Base-by-base conservation (phyloP, 306 rosid species). In the Urtica urens region DNA sequence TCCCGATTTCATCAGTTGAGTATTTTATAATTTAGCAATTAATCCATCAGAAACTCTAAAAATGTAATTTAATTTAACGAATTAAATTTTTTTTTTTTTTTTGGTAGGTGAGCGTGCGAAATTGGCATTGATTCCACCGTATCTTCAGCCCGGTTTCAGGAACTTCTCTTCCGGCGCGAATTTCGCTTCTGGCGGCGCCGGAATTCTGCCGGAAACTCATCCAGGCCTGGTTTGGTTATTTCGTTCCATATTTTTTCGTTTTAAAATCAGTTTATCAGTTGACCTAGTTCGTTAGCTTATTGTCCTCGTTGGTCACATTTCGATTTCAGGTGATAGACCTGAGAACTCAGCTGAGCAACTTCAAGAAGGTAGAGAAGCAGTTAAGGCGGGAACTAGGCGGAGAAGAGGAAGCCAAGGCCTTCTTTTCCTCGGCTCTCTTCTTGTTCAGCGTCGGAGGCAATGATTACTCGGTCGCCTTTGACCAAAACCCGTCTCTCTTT, bases 1-100 rank as follows among this genome's bases (percentile, higher is more conserved):
- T 59, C 77, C 78, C 3, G 72, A 75, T 48, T 71, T 71, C 19
- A 42, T 75, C 7, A 74, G 81, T 75, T 70, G 23, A 65, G 71
- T 47, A 12, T n/a, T 38, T 23, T 19, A n/a, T n/a, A n/a, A n/a
- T n/a, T n/a, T n/a, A n/a, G n/a, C n/a, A n/a, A n/a, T n/a, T n/a
- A n/a, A n/a, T n/a, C n/a, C n/a, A n/a, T n/a, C n/a, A n/a, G n/a
- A n/a, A n/a, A n/a, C n/a, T n/a, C n/a, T n/a, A n/a, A n/a, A n/a
- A n/a, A n/a, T n/a, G n/a, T n/a, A n/a, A n/a, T n/a, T n/a, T n/a
- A n/a, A n/a, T n/a, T n/a, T n/a, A n/a, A n/a, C n/a, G n/a, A n/a
- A n/a, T n/a, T n/a, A n/a, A n/a, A n/a, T n/a, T n/a, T n/a, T n/a
- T n/a, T n/a, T n/a, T n/a, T n/a, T n/a, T n/a, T 28, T 28, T 28